phyloP scores from a whole-genome alignment of 441 rosid species.

The Melastoma candidum region DNA sequence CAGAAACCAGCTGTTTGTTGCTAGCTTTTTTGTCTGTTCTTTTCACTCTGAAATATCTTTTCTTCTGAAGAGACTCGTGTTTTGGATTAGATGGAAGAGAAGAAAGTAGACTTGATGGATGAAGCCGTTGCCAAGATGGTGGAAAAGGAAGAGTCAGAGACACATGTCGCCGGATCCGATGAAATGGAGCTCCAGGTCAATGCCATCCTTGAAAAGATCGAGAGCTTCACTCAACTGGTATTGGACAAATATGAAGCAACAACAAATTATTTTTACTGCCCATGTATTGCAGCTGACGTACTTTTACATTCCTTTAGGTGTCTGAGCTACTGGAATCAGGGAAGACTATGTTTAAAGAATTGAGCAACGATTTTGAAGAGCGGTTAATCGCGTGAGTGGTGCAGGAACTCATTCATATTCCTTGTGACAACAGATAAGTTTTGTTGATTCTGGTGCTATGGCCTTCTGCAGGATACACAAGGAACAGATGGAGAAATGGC shows the following conservation, averaged over 20 bases:
- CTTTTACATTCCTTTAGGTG: conserved; percentile 32
- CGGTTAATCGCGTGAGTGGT: conserved; percentile 46
- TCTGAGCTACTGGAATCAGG: conserved; percentile 69
- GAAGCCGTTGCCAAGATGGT: conserved; percentile 23
- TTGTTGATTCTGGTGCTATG: conserved; percentile 1
- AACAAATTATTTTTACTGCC: too few species aligned
- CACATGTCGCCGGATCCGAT: conserved; percentile 42
- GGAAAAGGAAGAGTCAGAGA: conserved; percentile 45
- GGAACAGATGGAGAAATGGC: conserved; percentile 86
- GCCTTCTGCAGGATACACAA: conserved; percentile 49
- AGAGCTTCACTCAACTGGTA: conserved; percentile 68
- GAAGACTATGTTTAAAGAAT: conserved; percentile 61
- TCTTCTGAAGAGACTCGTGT: conserved; percentile 1
- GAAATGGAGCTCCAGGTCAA: conserved; percentile 57
- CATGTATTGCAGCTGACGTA: neutral
- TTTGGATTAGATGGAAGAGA: conserved; percentile 34
- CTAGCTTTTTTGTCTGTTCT: conserved; percentile 3
- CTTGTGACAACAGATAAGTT: neutral
- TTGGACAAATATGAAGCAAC: neutral
- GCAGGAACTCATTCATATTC: neutral
- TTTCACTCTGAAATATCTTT: conserved; percentile 7
- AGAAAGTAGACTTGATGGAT: conserved; percentile 26
- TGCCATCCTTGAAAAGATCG: conserved; percentile 57
- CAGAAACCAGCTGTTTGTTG: conserved; percentile 33
- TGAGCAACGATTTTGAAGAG: conserved; percentile 66